Percentiles rank a stretch among this genome's conserved stretches.
phyloP scores from a whole-genome alignment of 1,139 yeast species.

The Pichia sp. region DNA sequence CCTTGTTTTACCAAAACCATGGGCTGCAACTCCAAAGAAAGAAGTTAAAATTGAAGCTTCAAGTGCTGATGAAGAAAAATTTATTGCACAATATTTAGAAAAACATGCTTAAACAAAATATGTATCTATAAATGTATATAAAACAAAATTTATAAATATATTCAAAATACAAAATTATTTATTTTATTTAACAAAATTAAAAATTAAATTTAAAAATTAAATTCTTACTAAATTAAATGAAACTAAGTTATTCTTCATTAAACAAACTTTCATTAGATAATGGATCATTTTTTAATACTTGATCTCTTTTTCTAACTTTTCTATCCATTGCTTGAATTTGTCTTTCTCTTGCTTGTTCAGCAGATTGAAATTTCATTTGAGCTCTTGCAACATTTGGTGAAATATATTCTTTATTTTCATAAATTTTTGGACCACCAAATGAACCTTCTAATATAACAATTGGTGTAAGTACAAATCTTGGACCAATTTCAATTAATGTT shows the following conservation, averaged over 20 bases:
- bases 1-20: slow-evolving; percentile 64
- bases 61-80: slow-evolving; percentile 85
- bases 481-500: slow-evolving; percentile 88
- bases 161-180: neutral
- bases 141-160: no score
- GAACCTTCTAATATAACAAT: slow-evolving; percentile 94
- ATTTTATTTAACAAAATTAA: neutral
- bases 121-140: neutral
- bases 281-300: slow-evolving; percentile 74
- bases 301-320: slow-evolving; percentile 70
- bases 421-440: slow-evolving; percentile 96
- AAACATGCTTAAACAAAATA: slow-evolving; percentile 5
- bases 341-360: slow-evolving; percentile 72
- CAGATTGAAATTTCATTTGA: slow-evolving; percentile 73
- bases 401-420: slow-evolving; percentile 93
- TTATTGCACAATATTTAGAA: slow-evolving; percentile 41
- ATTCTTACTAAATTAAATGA: neutral
- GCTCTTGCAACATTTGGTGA: slow-evolving; percentile 95
- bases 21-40: slow-evolving; percentile 43
- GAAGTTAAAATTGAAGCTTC: slow-evolving; percentile 66
- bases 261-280: slow-evolving; percentile 74
- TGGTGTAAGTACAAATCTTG: slow-evolving; percentile 89
- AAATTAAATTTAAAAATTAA: neutral
- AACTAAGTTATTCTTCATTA: slow-evolving; percentile 32
- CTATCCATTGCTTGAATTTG: slow-evolving; percentile 74